Evolutionary conservation across 2,329 filamentous ascomycete species (phyloP), one percentile per base, ranked within the genome.

Genomic region (Colletotrichum liriopes): DNA sequence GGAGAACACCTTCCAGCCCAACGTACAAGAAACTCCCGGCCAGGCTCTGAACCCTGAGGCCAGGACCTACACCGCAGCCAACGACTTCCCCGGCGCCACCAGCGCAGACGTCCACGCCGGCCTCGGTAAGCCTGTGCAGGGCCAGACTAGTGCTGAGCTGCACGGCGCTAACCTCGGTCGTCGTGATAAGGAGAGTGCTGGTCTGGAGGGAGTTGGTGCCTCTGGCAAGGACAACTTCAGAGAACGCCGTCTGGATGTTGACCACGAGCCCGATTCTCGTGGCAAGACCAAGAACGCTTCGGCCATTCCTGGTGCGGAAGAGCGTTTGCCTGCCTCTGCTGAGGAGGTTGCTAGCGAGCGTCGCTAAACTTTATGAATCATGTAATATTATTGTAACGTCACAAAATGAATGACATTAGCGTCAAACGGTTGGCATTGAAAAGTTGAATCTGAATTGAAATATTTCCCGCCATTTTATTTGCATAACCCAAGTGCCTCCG

Each of bases 51-150:
- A 72, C 58, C 73, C 76, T 51, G 80, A 82, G 35, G 74, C 77
- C 32, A 71, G 76, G 37, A 73, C 74, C 11, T 68, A 75, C 29
- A 80, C 81, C 6, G 76, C 76, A 18, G 82, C 84, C 0, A 76
- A 79, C 1, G 82, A 83, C 14, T 77, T 88, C 1, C 75, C 75
- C 2, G 86, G 86, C 18, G 81, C 85, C 3, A 88, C 86, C 0
- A 86, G 83, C 29, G 79, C 79, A 32, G 81, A 84, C 70, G 81
- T 88, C 0, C 77, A 88, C 79, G 76, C 77, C 18, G 82, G 85
- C 0, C 75, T 81, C n/a, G 85, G 86, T 2, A 82, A 84, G 72
- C 86, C 86, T 0, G 69, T 82, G 6, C 76, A 82, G 26, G 86
- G 86, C 6, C 82, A 85, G 79, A 83, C 82, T 7, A 79, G 78